phyloP scores from a whole-genome alignment of 495 filamentous ascomycete genomes.

The Penicillium canescens region DNA sequence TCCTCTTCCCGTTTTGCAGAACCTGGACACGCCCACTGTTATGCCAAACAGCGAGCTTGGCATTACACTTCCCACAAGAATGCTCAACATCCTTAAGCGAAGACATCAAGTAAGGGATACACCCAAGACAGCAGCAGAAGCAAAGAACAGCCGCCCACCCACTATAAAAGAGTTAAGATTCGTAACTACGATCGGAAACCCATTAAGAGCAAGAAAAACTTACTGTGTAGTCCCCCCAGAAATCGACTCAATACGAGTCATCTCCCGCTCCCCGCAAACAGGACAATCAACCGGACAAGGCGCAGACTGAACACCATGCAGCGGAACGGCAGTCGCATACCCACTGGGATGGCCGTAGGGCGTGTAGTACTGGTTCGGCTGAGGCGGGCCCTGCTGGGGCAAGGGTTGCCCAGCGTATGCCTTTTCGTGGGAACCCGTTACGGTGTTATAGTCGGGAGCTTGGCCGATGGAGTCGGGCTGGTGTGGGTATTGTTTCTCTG shows the following conservation, averaged over 20 bases:
- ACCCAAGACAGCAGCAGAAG: slow-evolving; percentile 50
- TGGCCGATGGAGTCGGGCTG: slow-evolving; percentile 5
- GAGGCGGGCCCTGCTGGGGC: background rate
- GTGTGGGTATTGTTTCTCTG: slow-evolving; percentile 1
- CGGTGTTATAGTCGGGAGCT: background rate
- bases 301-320: slow-evolving; percentile 31
- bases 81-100: slow-evolving; percentile 54
- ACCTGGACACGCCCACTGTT: slow-evolving; percentile 50
- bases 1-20: slow-evolving; percentile 23
- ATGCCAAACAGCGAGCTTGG: slow-evolving; percentile 52
- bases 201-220: slow-evolving; percentile 12
- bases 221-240: slow-evolving; percentile 53
- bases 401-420: slow-evolving; percentile 20
- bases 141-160: slow-evolving; percentile 49
- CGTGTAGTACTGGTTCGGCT: slow-evolving; percentile 14
- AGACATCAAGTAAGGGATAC: slow-evolving; percentile 52
- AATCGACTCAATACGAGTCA: slow-evolving; percentile 43
- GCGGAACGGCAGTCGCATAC: slow-evolving; percentile 31
- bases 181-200: background rate
- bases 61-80: slow-evolving; percentile 49
- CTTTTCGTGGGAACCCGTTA: slow-evolving; percentile 9
- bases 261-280: slow-evolving; percentile 43
- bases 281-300: slow-evolving; percentile 53
- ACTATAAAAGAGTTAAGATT: slow-evolving; percentile 32
- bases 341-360: slow-evolving; percentile 24